Evolutionary conservation across 2,329 filamentous ascomycete species (phyloP).

Genomic region (Colletotrichum falcatum): DNA sequence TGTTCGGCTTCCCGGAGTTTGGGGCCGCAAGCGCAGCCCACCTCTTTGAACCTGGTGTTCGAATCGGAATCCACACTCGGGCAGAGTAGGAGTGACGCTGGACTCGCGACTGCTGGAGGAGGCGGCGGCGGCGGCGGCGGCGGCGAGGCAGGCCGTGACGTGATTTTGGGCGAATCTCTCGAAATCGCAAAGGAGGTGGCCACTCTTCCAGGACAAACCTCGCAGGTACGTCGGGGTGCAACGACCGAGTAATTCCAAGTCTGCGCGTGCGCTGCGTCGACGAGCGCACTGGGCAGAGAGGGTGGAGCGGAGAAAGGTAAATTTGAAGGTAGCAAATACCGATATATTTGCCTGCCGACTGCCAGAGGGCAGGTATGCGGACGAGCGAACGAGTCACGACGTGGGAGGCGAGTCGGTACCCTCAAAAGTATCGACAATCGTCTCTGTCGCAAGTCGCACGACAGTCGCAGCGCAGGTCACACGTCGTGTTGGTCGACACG

Average conservation of each 20-base stretch:
- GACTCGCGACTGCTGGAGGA: constrained; percentile 6
- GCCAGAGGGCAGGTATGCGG: background rate
- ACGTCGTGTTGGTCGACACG: background rate
- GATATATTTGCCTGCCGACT: background rate
- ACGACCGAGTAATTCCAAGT: constrained; percentile 35
- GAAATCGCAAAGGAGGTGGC: constrained; percentile 24
- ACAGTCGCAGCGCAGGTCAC: background rate
- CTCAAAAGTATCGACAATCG: background rate
- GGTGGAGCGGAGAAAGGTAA: constrained; percentile 13
- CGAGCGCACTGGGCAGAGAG: constrained; percentile 12
- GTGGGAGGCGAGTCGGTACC: constrained; percentile 11
- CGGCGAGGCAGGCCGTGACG: constrained; percentile 32
- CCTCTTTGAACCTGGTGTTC: background rate
- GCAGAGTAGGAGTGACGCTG: constrained; percentile 9
- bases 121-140: too few relatives aligned
- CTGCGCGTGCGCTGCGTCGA: background rate
- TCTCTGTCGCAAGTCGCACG: constrained; percentile 16
- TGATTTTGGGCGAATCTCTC: constrained; percentile 36
- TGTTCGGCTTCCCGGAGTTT: constrained; percentile 18
- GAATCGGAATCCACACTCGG: constrained; percentile 20
- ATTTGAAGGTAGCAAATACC: constrained; percentile 11
- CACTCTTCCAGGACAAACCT: constrained; percentile 32
- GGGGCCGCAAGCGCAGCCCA: background rate
- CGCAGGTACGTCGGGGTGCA: constrained; percentile 29
- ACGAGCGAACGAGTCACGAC: constrained; percentile 28